phyloP scores from a whole-genome alignment of 164 flowering plant species.

The Cinnamomum chago region DNA sequence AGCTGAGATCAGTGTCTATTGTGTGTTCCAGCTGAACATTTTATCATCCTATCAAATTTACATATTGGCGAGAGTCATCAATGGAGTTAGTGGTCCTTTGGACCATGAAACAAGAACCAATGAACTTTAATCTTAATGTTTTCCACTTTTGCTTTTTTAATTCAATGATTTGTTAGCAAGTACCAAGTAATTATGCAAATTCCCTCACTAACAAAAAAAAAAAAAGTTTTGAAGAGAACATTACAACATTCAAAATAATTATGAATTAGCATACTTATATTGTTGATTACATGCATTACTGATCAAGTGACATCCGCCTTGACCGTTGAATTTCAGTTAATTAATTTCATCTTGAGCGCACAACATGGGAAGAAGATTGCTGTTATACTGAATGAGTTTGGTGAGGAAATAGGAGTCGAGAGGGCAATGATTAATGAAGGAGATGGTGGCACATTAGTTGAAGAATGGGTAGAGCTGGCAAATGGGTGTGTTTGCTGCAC shows the following conservation, averaged over 20 bases:
- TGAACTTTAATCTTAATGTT: too few species aligned
- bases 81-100: background rate
- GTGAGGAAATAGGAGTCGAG: constrained; percentile 96
- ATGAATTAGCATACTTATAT: background rate
- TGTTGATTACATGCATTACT: background rate
- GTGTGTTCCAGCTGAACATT: too few species aligned
- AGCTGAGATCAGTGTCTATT: too few species aligned
- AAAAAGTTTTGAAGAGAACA: too few species aligned
- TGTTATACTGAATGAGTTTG: constrained; percentile 93
- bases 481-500: constrained; percentile 99
- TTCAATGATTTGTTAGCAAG: too few species aligned
- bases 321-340: constrained; percentile 43
- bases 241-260: too few species aligned
- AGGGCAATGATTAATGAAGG: constrained; percentile 97
- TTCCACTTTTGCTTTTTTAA: too few species aligned
- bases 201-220: too few species aligned
- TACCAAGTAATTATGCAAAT: too few species aligned
- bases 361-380: constrained; percentile 96
- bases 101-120: too few species aligned
- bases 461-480: constrained; percentile 99
- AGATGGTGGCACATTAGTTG: constrained; percentile 77
- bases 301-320: background rate
- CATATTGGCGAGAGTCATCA: background rate
- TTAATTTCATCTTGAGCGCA: constrained; percentile 67
- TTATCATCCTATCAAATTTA: too few species aligned